Evolutionary conservation across 768 basidiomycete genomes (phyloP).

Genomic region (Calvatia gigantea): DNA sequence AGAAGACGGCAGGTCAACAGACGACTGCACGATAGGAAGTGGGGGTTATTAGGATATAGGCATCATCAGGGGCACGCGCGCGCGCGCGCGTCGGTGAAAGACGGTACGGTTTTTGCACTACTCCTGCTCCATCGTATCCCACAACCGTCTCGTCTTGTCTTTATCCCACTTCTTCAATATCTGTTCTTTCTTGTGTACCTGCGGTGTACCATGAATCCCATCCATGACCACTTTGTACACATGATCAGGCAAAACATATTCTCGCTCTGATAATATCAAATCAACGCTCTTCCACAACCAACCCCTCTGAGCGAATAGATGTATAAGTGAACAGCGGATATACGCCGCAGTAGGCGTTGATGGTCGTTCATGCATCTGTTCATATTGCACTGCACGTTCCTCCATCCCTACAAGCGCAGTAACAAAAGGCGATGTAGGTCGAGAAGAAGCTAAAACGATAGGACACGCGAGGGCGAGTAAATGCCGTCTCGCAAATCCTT

Average conservation of each 20-base stretch:
- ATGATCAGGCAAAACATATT: neutral
- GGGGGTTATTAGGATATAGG: neutral
- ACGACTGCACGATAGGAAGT: constrained; percentile 61
- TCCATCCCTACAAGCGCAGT: neutral
- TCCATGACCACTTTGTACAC: neutral
- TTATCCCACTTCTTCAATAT: constrained; percentile 4
- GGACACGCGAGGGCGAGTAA: constrained; percentile 3
- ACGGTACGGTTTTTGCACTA: neutral
- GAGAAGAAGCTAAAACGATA: neutral
- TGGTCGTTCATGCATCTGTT: neutral
- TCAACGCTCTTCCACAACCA: neutral
- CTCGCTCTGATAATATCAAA: neutral
- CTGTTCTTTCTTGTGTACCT: neutral
- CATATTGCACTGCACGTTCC: neutral
- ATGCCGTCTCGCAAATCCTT: neutral
- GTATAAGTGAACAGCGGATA: constrained; percentile 1
- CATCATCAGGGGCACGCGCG: too few relatives aligned
- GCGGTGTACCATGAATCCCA: neutral
- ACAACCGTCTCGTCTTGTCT: neutral
- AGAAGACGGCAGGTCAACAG: constrained; percentile 57
- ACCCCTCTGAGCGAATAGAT: neutral
- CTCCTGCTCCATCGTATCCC: neutral
- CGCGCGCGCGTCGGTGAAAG: too few relatives aligned
- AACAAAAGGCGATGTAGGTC: neutral
- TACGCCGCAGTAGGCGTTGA: neutral